phyloP scores from a whole-genome alignment of 139 green algal species.

The Coelastrella sp. region DNA sequence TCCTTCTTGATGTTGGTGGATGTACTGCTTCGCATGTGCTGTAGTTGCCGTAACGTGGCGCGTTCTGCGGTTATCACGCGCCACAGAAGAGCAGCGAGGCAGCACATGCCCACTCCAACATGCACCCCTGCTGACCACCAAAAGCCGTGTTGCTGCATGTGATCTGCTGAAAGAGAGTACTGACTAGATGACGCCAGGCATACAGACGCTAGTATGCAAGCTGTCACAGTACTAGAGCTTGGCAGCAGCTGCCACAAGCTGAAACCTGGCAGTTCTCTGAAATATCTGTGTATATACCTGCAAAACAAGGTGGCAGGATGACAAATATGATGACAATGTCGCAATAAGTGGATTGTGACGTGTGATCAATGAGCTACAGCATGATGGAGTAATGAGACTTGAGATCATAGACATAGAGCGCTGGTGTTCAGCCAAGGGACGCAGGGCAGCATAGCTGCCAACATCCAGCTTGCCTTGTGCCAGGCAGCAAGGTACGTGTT shows the following conservation, averaged over 20 bases:
- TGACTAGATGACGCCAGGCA: slow-evolving; percentile 11
- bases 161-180: neutral
- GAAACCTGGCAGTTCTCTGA: slow-evolving; percentile 41
- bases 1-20: neutral
- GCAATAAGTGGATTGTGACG: neutral
- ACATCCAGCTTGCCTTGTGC: too few relatives aligned
- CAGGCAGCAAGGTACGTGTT: too few relatives aligned
- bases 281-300: slow-evolving; percentile 50
- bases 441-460: too few relatives aligned
- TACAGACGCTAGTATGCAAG: neutral
- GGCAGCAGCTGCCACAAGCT: slow-evolving; percentile 53
- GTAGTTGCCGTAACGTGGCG: slow-evolving; percentile 44
- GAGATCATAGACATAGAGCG: too few relatives aligned
- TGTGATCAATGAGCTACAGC: neutral
- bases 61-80: slow-evolving; percentile 46
- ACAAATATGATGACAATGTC: neutral
- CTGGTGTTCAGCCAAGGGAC: too few relatives aligned
- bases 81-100: slow-evolving; percentile 47
- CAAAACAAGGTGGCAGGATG: too few relatives aligned
- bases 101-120: slow-evolving; percentile 54
- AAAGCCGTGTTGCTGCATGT: neutral
- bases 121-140: slow-evolving; percentile 46
- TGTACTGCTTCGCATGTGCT: slow-evolving; percentile 2
- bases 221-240: slow-evolving; percentile 18
- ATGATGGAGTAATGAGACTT: too few relatives aligned